Conservation (phyloP, 2,329 filamentous ascomycete species). For the Penicillium sp. region DNA sequence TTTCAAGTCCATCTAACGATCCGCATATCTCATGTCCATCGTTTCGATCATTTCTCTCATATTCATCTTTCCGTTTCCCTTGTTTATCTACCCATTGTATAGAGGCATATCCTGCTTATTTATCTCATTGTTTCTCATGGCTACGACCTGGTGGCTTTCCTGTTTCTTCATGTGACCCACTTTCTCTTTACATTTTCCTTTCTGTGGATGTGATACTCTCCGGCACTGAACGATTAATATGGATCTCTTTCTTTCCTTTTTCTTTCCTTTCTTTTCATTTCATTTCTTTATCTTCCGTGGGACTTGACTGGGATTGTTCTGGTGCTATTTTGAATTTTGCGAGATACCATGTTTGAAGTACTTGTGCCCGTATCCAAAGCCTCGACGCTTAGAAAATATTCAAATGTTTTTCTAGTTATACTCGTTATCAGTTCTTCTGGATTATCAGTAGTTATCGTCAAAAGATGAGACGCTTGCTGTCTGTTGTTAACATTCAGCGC, state of each 20-base stretch:
- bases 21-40: constrained; percentile 24
- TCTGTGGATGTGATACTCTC: constrained; percentile 3
- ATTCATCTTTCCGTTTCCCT: constrained; percentile 9
- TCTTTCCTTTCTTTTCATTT: constrained; percentile 10
- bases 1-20: constrained; percentile 22
- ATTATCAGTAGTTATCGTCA: not conserved
- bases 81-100: constrained; percentile 7
- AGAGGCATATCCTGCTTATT: constrained; percentile 11
- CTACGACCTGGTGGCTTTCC: constrained; percentile 18
- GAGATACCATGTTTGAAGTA: constrained; percentile 26
- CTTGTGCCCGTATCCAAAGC: constrained; percentile 16
- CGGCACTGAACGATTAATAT: constrained; percentile 16
- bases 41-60: constrained; percentile 17
- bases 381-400: constrained; percentile 11
- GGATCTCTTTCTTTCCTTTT: constrained; percentile 12
- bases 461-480: not conserved
- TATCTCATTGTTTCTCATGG: constrained; percentile 8
- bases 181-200: constrained; percentile 6
- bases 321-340: constrained; percentile 17
- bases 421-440: not conserved
- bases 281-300: constrained; percentile 10
- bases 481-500: not conserved
- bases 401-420: not conserved
- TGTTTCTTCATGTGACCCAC: constrained; percentile 7
- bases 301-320: constrained; percentile 5